Evolutionary conservation across 2,329 filamentous ascomycete genomes (phyloP).

Genomic region (Epichloe uncinata): DNA sequence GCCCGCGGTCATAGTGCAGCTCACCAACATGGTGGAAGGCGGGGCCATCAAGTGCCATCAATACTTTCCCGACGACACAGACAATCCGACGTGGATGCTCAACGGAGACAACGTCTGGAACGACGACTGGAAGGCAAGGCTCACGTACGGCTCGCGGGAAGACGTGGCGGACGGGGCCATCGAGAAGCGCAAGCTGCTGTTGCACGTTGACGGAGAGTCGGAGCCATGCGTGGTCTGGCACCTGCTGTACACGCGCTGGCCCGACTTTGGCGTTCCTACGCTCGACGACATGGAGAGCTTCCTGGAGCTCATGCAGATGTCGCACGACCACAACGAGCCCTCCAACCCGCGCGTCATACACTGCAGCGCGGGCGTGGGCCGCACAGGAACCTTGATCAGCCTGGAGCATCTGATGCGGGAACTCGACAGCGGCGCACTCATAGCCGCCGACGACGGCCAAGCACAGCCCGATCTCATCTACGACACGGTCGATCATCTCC

Average conservation of each 20-base stretch:
- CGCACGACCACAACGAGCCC: slow-evolving; percentile 40
- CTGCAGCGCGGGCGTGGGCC: slow-evolving; percentile 84
- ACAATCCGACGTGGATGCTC: slow-evolving; percentile 39
- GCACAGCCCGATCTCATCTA: slow-evolving; percentile 65
- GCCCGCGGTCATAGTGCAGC: slow-evolving; percentile 80
- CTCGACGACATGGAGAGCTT: slow-evolving; percentile 54
- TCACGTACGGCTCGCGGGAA: slow-evolving; percentile 54
- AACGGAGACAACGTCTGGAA: slow-evolving; percentile 52
- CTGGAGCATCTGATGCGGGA: slow-evolving; percentile 85
- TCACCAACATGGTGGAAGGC: slow-evolving; percentile 76
- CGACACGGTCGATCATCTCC: slow-evolving; percentile 63
- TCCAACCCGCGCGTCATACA: slow-evolving; percentile 63
- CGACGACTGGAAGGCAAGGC: slow-evolving; percentile 52
- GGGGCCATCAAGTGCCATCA: slow-evolving; percentile 72
- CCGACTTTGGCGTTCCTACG: slow-evolving; percentile 74
- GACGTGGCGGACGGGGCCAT: slow-evolving; percentile 41
- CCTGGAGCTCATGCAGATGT: slow-evolving; percentile 55
- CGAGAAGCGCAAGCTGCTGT: slow-evolving; percentile 60
- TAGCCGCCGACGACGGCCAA: slow-evolving; percentile 1
- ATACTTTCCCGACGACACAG: slow-evolving; percentile 59
- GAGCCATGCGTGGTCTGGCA: slow-evolving; percentile 59
- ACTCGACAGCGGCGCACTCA: slow-evolving; percentile 58
- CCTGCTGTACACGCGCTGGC: slow-evolving; percentile 77
- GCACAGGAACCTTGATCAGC: slow-evolving; percentile 90
- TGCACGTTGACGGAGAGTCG: slow-evolving; percentile 35